A percentile compares a stretch with the other conserved stretches of the same genome.
These are phyloP conservation scores for Kandelia obovata DNA, from an alignment of 345 rosid species.

Conservation along the genomic window DNA sequence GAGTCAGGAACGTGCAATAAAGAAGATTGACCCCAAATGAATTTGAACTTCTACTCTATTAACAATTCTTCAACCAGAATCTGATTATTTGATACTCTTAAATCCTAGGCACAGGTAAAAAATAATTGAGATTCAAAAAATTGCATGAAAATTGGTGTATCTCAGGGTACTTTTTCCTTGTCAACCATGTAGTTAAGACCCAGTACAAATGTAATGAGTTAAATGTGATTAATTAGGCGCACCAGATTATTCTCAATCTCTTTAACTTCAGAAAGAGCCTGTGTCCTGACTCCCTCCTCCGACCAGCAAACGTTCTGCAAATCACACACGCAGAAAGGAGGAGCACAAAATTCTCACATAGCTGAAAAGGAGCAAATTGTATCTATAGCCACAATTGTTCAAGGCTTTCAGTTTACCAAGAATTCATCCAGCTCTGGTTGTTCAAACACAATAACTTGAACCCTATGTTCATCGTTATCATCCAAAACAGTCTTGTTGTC, in stretches of 20 bases:
- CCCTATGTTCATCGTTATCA: conserved; percentile 21
- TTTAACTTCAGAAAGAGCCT: conserved; percentile 37
- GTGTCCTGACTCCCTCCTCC: conserved; percentile 33
- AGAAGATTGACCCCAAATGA: not conserved
- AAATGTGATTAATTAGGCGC: conserved; percentile 5
- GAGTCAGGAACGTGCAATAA: not conserved
- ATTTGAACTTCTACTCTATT: not conserved
- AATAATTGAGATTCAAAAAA: no score
- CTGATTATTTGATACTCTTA: no score
- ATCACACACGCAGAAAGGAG: not conserved
- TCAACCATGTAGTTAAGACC: no score
- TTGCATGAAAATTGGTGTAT: not conserved
- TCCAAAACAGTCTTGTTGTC: conserved; percentile 25
- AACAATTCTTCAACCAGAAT: not conserved
- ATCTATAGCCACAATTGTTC: not conserved
- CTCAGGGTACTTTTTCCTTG: not conserved
- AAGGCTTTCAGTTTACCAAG: conserved; percentile 40
- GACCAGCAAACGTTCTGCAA: conserved; percentile 29
- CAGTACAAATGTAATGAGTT: no score
- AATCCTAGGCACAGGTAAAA: no score
- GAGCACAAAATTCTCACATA: not conserved
- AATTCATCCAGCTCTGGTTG: conserved; percentile 50
- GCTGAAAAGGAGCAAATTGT: not conserved
- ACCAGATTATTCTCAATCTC: conserved; percentile 44
- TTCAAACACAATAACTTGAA: conserved; percentile 48